These are phyloP conservation scores for Margaritispora aquatica DNA, from an alignment of 495 filamentous ascomycete species.

Conservation along the genomic window DNA sequence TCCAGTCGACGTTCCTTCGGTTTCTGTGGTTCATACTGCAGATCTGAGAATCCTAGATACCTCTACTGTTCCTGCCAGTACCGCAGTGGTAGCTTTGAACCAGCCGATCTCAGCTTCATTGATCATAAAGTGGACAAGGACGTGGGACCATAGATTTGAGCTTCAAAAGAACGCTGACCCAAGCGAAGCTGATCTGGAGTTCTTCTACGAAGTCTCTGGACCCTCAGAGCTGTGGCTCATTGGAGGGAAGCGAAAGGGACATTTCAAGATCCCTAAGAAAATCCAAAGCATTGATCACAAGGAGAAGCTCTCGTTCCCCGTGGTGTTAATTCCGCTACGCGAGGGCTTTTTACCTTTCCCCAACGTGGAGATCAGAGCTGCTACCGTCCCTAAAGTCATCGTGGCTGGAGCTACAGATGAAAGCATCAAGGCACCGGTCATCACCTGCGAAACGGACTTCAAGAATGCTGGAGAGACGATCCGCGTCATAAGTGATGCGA, in stretches of 20 bases:
- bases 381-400: slow-evolving; percentile 26
- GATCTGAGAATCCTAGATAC: slow-evolving; percentile 47
- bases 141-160: slow-evolving; percentile 53
- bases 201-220: slow-evolving; percentile 77
- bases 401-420: slow-evolving; percentile 6
- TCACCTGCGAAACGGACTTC: slow-evolving; percentile 74
- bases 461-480: slow-evolving; percentile 70
- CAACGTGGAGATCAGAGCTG: slow-evolving; percentile 64
- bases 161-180: slow-evolving; percentile 14
- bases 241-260: slow-evolving; percentile 70
- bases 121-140: slow-evolving; percentile 66
- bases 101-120: slow-evolving; percentile 67
- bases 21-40: slow-evolving; percentile 79
- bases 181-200: slow-evolving; percentile 54
- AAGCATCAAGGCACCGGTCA: slow-evolving; percentile 12
- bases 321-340: slow-evolving; percentile 73
- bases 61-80: slow-evolving; percentile 25
- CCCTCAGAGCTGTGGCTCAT: slow-evolving; percentile 76
- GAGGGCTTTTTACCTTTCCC: slow-evolving; percentile 73
- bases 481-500: slow-evolving; percentile 66
- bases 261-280: slow-evolving; percentile 55
- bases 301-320: slow-evolving; percentile 40
- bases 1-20: slow-evolving; percentile 78
- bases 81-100: slow-evolving; percentile 49
- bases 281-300: neutral